Evolutionary conservation across 2,329 filamentous ascomycete genomes (phyloP), one percentile per base, ranked within the genome.

Genomic region (Plectosphaerella plurivora): DNA sequence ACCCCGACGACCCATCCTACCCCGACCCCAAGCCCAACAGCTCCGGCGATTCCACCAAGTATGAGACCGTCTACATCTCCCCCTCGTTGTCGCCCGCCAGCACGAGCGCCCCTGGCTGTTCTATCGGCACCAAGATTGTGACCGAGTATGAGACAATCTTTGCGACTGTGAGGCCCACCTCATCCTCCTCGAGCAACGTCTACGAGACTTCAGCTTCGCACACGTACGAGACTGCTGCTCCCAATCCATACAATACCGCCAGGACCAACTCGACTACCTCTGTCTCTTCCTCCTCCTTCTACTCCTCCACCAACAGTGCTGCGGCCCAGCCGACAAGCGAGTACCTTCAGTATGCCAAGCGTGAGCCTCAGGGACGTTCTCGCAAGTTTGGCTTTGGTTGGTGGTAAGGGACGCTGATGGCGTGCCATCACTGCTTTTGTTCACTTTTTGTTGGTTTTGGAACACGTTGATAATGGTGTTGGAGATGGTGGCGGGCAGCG

Each of bases 71-170:
- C 11, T 47, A 45, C 4, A 20, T 39, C 33, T 52, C 37, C 15
- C 55, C 35, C 47, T 55, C 28, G 11, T 33, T 33, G 28, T 33
- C 11, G 15, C 10, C 41, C n/a, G 41, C 18, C 48, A 16, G 46
- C 51, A 36, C 55, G 41, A 50, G 59, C 4, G 58, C 53, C 15
- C 58, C 59, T 20, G 56, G 55, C 18, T 68, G 63, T 50, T 49
- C 59, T 12, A 52, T 61, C 20, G 65, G 62, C 5, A 68, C 67
- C 24, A 65, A 61, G 42, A 61, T 68, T 22, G 55, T 62, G 11
- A 70, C 68, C 14, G 59, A 65, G 35, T 72, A 66, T 56, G 71
- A 70, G 59, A 72, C 68, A 1, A 59, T 71, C n/a, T 53, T 62
- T 15, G 60, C 65, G 52, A 70, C 68, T 6, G 58, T 67, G 28